A percentile compares a stretch with the other conserved stretches of the same genome.
Evolutionary conservation across 2,329 filamentous ascomycete genomes (phyloP).

Genomic region (Diaporthe aspalathi): DNA sequence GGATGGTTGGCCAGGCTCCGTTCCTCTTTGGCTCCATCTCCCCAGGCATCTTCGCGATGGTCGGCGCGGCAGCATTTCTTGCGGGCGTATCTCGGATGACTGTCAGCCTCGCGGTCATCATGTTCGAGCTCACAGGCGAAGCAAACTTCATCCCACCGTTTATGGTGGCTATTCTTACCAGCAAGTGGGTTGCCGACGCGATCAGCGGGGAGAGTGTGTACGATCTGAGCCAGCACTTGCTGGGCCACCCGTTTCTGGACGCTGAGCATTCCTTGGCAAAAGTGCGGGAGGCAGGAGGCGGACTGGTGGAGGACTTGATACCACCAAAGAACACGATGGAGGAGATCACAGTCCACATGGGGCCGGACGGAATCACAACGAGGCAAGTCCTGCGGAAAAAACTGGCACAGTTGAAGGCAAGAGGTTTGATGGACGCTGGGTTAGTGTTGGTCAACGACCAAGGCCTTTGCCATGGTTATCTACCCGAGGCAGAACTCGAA

Average conservation of each 20-base stretch:
- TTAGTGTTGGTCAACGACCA: slow-evolving; percentile 63
- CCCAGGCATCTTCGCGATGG: slow-evolving; percentile 71
- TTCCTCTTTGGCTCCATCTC: slow-evolving; percentile 53
- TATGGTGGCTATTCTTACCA: slow-evolving; percentile 69
- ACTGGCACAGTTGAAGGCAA: slow-evolving; percentile 56
- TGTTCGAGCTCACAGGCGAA: slow-evolving; percentile 71
- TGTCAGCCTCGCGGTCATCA: slow-evolving; percentile 63
- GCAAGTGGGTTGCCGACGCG: slow-evolving; percentile 69
- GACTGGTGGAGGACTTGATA: slow-evolving; percentile 58
- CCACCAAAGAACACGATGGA: slow-evolving; percentile 66
- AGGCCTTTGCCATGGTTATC: slow-evolving; percentile 64
- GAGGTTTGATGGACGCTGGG: slow-evolving; percentile 68
- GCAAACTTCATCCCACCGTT: slow-evolving; percentile 67
- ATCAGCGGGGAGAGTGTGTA: slow-evolving; percentile 66
- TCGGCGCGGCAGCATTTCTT: slow-evolving; percentile 68
- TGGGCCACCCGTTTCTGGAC: slow-evolving; percentile 70
- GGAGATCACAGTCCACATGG: slow-evolving; percentile 64
- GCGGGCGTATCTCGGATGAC: slow-evolving; percentile 62
- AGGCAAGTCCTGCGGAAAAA: slow-evolving; percentile 56
- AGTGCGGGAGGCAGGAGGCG: slow-evolving; percentile 43
- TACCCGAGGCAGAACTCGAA: slow-evolving; percentile 64
- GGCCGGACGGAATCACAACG: slow-evolving; percentile 55
- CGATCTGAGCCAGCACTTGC: slow-evolving; percentile 68
- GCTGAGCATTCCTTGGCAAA: slow-evolving; percentile 57
- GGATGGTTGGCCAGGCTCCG: slow-evolving; percentile 56